Conservation (phyloP, 2,329 filamentous ascomycete genomes). For the Hymenotorrendiella dingleyae region DNA sequence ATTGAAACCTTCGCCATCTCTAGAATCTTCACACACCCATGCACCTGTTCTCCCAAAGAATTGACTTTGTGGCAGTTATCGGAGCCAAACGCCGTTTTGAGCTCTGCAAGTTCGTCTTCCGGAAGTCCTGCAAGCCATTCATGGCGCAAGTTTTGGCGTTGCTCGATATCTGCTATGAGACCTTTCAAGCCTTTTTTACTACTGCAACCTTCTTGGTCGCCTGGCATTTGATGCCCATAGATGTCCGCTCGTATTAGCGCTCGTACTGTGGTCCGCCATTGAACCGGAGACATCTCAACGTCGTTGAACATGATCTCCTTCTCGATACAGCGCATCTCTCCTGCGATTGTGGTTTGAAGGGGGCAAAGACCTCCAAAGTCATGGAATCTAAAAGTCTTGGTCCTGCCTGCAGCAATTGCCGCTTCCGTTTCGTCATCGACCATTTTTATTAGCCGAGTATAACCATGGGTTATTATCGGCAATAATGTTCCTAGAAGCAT, state of each 20-base stretch:
- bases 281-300: slow-evolving; percentile 42
- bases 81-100: slow-evolving; percentile 16
- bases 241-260: slow-evolving; percentile 51
- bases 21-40: slow-evolving; percentile 46
- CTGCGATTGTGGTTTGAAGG: slow-evolving; percentile 6
- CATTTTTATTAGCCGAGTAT: slow-evolving; percentile 47
- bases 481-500: slow-evolving; percentile 55
- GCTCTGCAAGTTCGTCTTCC: slow-evolving; percentile 34
- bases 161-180: slow-evolving; percentile 48
- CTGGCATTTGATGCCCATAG: slow-evolving; percentile 47
- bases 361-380: slow-evolving; percentile 27
- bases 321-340: slow-evolving; percentile 15
- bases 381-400: slow-evolving; percentile 24
- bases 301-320: slow-evolving; percentile 34
- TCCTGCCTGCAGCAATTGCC: slow-evolving; percentile 38
- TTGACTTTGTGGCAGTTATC: slow-evolving; percentile 20
- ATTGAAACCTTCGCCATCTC: slow-evolving; percentile 49
- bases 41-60: slow-evolving; percentile 33
- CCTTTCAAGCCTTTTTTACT: slow-evolving; percentile 47
- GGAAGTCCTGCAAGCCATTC: slow-evolving; percentile 41
- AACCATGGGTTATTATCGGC: slow-evolving; percentile 52
- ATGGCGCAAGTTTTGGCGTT: slow-evolving; percentile 43
- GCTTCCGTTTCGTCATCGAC: slow-evolving; percentile 45
- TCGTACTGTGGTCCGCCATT: slow-evolving; percentile 50
- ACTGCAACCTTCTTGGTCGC: slow-evolving; percentile 18